Base-by-base conservation (phyloP, 345 rosid genomes). In the Anacardium occidentale region DNA sequence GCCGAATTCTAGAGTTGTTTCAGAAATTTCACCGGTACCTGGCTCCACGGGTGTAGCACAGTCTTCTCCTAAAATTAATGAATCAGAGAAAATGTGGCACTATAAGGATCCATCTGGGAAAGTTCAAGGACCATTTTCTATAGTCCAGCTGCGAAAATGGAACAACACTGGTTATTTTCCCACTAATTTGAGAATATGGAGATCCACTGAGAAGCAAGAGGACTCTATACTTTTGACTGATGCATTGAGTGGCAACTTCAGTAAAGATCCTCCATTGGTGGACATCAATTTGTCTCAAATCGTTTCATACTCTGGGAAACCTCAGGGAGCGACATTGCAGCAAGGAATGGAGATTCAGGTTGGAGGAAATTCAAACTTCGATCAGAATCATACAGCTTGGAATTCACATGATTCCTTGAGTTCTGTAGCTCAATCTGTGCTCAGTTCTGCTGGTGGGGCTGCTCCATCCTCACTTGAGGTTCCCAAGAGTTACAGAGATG, bases 131-230 rank as follows among this genome's bases (percentile, higher is more conserved):
- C 97, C 99, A 58, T 96, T 96, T 80, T 93, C 99, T 5, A 85
- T 93, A 71, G 90, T 87, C 66, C 98, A 93, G 84, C 89, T 96
- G 68, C 91, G 94, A 69, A 96, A 93, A 82, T 96, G 99, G 99
- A 96, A 70, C 82, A 88, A 80, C 68, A 90, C 93, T 64, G 97
- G 98, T 52, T 93, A 96, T 81, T 96, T 96, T 72, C 99, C 99
- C 59, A 52, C 86, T 62, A 89, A 91, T 58, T 78, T 96, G 84
- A 86, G 79, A 81, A 90, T 96, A 76, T 96, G 99, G 99, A 91
- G 73, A 76, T 76, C 83, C 44, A 67, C 56, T 1, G 97, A 87
- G 85, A 83, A 79, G 69, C 79, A 83, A 42, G 92, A 86, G 37
- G 93, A 91, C 63, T 90, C 97, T 65, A 68, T 93, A 68, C 92